These are phyloP conservation scores for Kurtzmaniella quercitrusa DNA, from an alignment of 1,139 yeast genomes.

Conservation along the genomic window DNA sequence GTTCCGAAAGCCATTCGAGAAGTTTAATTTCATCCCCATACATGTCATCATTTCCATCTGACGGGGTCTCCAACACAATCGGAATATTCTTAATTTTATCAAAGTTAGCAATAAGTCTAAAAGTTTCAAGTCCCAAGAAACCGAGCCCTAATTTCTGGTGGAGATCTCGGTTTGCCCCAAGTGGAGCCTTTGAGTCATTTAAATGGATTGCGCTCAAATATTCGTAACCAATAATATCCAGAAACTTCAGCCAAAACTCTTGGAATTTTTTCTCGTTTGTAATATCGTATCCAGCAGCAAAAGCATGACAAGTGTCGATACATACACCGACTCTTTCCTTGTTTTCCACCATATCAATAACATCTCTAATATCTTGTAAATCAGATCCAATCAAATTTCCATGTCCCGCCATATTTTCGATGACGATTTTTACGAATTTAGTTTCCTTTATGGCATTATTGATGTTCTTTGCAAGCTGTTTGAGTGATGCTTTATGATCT, in stretches of 20 bases:
- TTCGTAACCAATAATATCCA: conserved; percentile 64
- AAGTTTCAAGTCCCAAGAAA: conserved; percentile 80
- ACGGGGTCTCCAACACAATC: conserved; percentile 87
- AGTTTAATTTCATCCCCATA: conserved; percentile 83
- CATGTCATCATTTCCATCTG: conserved; percentile 49
- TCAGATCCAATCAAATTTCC: conserved; percentile 86
- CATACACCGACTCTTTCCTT: conserved; percentile 89
- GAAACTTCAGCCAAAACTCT: conserved; percentile 73
- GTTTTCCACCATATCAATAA: conserved; percentile 72
- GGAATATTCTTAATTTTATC: conserved; percentile 64
- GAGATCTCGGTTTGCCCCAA: conserved; percentile 84
- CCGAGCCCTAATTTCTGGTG: conserved; percentile 92
- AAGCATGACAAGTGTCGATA: conserved; percentile 90
- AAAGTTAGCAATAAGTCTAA: conserved; percentile 72
- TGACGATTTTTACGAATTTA: conserved; percentile 73
- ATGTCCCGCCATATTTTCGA: conserved; percentile 98
- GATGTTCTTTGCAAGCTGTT: conserved; percentile 69
- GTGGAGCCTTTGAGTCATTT: conserved; percentile 92
- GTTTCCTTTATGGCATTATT: conserved; percentile 77
- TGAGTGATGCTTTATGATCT: conserved; percentile 61
- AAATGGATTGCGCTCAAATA: conserved; percentile 80
- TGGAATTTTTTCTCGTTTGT: conserved; percentile 50
- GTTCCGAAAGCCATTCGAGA: conserved; percentile 66
- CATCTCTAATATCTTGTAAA: conserved; percentile 68
- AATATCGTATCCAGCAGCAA: conserved; percentile 94